phyloP scores from a whole-genome alignment of 2,329 filamentous ascomycete genomes.

The Colletotrichum limetticola region DNA sequence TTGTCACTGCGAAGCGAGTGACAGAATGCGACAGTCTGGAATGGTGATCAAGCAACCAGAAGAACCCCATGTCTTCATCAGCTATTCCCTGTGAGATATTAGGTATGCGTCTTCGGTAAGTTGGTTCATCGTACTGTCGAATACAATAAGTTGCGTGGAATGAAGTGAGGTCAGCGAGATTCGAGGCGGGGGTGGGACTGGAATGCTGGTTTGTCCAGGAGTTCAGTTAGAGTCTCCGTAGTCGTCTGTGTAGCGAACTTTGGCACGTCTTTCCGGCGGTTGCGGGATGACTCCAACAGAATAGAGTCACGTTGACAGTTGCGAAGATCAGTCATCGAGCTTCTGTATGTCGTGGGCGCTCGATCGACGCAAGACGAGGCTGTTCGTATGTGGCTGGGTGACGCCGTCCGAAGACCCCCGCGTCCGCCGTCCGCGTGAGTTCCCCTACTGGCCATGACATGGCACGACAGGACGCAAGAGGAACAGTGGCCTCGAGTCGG shows the following conservation, averaged over 20 bases:
- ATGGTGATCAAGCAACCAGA: background rate
- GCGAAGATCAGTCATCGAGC: background rate
- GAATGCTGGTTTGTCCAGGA: background rate
- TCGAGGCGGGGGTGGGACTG: background rate
- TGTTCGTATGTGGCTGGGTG: background rate
- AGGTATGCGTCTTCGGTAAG: too few species aligned
- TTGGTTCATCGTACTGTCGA: background rate
- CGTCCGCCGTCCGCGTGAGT: constrained; percentile 17
- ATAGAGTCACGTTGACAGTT: background rate
- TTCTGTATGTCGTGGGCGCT: background rate
- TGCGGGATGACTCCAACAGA: background rate
- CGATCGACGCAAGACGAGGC: background rate
- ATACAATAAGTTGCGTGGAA: background rate
- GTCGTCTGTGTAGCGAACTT: background rate
- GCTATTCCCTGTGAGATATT: too few species aligned
- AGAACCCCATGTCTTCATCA: background rate
- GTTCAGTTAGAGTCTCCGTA: background rate
- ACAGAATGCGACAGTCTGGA: background rate
- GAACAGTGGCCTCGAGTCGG: background rate
- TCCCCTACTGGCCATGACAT: background rate
- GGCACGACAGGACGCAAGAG: background rate
- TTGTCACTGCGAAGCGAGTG: background rate
- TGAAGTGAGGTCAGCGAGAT: background rate
- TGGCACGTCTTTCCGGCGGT: background rate
- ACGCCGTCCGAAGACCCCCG: background rate